phyloP scores from a whole-genome alignment of 345 rosid genomes.

The Trapa incisa region DNA sequence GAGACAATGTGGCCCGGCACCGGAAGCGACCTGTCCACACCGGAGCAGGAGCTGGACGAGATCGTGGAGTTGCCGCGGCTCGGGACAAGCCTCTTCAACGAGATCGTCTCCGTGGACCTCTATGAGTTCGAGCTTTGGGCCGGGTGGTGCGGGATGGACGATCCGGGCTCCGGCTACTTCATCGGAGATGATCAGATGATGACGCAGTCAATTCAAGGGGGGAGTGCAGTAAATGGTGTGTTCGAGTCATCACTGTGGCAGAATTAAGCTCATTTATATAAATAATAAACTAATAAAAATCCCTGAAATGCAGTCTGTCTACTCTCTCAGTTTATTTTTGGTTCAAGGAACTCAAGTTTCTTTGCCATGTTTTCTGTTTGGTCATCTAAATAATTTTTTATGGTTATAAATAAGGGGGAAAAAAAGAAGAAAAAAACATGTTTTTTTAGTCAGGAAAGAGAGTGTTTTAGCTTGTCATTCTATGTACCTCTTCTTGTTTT shows the following conservation, averaged over 20 bases:
- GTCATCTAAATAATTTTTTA: not conserved
- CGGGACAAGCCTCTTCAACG: constrained; percentile 43
- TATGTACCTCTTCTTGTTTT: not conserved
- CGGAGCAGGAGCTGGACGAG: constrained; percentile 62
- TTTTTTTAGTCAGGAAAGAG: too few species aligned
- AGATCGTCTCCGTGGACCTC: constrained; percentile 50
- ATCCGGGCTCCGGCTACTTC: not conserved
- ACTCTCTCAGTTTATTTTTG: too few species aligned
- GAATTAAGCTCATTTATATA: constrained; percentile 11
- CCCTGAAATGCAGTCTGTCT: not conserved
- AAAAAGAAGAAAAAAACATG: too few species aligned
- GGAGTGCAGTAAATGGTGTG: constrained; percentile 14
- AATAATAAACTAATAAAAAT: not conserved
- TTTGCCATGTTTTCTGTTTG: not conserved
- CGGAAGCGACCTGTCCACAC: constrained; percentile 7
- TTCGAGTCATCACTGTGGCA: constrained; percentile 35
- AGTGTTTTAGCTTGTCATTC: too few species aligned
- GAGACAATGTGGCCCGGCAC: not conserved
- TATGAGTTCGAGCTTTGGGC: constrained; percentile 14
- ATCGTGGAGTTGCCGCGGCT: constrained; percentile 73
- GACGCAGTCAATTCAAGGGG: constrained; percentile 10
- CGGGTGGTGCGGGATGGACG: too few species aligned
- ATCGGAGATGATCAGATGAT: constrained; percentile 3
- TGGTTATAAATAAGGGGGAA: not conserved
- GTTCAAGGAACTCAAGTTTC: not conserved